Evolutionary conservation across 2,329 filamentous ascomycete genomes (phyloP).

Genomic region (Mollisia scopiformis): DNA sequence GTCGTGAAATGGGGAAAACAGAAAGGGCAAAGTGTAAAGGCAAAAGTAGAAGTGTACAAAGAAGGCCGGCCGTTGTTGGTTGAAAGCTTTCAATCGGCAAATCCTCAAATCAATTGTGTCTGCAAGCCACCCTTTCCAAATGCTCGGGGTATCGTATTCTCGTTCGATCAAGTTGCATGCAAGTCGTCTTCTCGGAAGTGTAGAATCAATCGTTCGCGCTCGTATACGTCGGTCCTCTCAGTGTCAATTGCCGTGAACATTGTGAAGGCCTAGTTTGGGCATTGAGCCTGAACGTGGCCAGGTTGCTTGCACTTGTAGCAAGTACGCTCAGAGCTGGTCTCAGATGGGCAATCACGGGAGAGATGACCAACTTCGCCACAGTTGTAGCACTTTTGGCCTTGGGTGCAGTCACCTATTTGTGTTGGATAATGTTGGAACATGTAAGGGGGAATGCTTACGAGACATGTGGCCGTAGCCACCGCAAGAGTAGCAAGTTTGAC

Average conservation of each 20-base stretch:
- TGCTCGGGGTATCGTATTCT: conserved; percentile 33
- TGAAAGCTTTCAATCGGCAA: conserved; percentile 23
- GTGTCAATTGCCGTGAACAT: conserved; percentile 20
- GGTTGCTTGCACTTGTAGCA: conserved; percentile 93
- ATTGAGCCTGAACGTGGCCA: conserved; percentile 77
- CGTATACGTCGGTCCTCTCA: conserved; percentile 27
- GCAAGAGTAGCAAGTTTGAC: conserved; percentile 97
- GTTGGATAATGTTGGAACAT: conserved; percentile 8
- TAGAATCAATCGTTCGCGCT: conserved; percentile 24
- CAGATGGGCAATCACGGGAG: conserved; percentile 87
- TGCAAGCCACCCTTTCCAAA: conserved; percentile 36
- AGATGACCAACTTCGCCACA: conserved; percentile 86
- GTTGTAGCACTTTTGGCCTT: conserved; percentile 99
- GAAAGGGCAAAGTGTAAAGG: background rate
- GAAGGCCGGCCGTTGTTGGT: conserved; percentile 27
- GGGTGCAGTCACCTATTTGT: conserved; percentile 79
- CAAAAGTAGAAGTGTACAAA: conserved; percentile 31
- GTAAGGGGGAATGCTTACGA: conserved; percentile 55
- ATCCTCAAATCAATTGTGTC: conserved; percentile 36
- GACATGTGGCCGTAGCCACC: conserved; percentile 97
- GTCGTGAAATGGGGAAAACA: background rate
- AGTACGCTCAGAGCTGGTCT: conserved; percentile 88
- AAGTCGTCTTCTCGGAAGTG: conserved; percentile 31
- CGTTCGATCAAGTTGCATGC: conserved; percentile 29
- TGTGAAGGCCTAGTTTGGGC: conserved; percentile 70